These are phyloP conservation scores for Lactarius akahatsu DNA, from an alignment of 768 basidiomycete genomes.

Conservation along the genomic window DNA sequence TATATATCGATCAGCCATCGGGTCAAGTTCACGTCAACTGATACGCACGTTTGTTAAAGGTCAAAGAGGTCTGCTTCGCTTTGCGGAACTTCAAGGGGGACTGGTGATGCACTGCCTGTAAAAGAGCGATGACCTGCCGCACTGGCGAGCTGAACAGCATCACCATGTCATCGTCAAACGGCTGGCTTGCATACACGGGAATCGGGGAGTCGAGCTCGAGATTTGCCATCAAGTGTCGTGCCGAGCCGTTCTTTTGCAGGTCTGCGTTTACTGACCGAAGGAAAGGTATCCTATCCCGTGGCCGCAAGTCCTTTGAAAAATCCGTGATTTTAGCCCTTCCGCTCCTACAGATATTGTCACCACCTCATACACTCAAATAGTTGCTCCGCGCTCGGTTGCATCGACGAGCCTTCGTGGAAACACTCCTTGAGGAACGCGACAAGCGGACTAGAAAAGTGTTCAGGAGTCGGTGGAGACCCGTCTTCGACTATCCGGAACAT, in stretches of 20 bases:
- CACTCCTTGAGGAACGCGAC: slow-evolving; percentile 81
- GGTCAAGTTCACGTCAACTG: slow-evolving; percentile 3
- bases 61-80: slow-evolving; percentile 46
- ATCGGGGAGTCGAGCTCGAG: slow-evolving; percentile 43
- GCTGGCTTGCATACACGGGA: slow-evolving; percentile 21
- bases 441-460: slow-evolving; percentile 71
- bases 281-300: slow-evolving; percentile 95
- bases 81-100: slow-evolving; percentile 30
- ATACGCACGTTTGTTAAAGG: slow-evolving; percentile 82
- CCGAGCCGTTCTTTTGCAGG: slow-evolving; percentile 66
- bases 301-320: slow-evolving; percentile 64
- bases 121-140: slow-evolving; percentile 18
- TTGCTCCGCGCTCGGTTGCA: slow-evolving; percentile 79
- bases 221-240: slow-evolving; percentile 47
- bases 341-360: background rate
- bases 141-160: slow-evolving; percentile 23
- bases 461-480: slow-evolving; percentile 81
- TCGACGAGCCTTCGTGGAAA: slow-evolving; percentile 87
- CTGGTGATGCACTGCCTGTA: slow-evolving; percentile 1
- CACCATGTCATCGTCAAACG: slow-evolving; percentile 23
- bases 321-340: background rate
- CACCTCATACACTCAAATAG: slow-evolving; percentile 85
- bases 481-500: slow-evolving; percentile 99
- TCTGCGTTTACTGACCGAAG: slow-evolving; percentile 88
- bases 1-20: slow-evolving; percentile 35